Percentiles rank a stretch among this genome's conserved stretches.
These are phyloP conservation scores for Syncephalis fuscata DNA, from an alignment of 371 early-diverging fungal genomes.

Conservation along the genomic window DNA sequence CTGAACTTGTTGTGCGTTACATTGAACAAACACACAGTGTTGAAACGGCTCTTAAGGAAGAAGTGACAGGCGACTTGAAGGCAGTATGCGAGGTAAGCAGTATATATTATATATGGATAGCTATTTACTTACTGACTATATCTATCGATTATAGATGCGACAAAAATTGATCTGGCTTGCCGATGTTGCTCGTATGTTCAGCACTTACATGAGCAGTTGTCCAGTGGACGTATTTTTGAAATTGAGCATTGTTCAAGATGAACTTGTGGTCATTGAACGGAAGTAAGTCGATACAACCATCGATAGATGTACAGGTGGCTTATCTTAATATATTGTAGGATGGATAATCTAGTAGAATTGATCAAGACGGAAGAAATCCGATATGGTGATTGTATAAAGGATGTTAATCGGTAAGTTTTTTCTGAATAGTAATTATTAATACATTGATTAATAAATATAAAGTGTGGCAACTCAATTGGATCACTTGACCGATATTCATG, in stretches of 20 bases:
- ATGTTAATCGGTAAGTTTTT: conserved; percentile 1
- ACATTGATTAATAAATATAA: not conserved
- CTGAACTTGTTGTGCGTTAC: conserved; percentile 55
- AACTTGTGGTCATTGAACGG: conserved; percentile 48
- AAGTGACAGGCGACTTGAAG: conserved; percentile 26
- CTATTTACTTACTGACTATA: not conserved
- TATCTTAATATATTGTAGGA: conserved; percentile 1
- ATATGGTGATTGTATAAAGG: conserved; percentile 1
- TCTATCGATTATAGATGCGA: conserved; percentile 38
- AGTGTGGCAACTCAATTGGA: conserved; percentile 47
- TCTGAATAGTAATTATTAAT: not conserved
- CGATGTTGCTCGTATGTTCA: conserved; percentile 42
- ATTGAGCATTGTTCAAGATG: conserved; percentile 49
- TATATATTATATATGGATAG: not conserved
- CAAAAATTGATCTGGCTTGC: conserved; percentile 54
- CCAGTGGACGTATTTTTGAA: conserved; percentile 43
- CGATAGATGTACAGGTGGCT: not conserved
- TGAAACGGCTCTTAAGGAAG: conserved; percentile 32
- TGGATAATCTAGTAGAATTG: not conserved
- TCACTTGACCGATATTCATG: conserved; percentile 39
- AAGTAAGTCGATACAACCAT: conserved; percentile 43
- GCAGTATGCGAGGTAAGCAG: conserved; percentile 30
- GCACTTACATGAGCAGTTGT: conserved; percentile 45
- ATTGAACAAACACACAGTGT: conserved; percentile 49
- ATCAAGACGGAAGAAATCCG: not conserved